A percentile compares a stretch with the other conserved stretches of the same genome.
phyloP scores from a whole-genome alignment of 1,284 basidiomycete species.

The Ustilago tritici region DNA sequence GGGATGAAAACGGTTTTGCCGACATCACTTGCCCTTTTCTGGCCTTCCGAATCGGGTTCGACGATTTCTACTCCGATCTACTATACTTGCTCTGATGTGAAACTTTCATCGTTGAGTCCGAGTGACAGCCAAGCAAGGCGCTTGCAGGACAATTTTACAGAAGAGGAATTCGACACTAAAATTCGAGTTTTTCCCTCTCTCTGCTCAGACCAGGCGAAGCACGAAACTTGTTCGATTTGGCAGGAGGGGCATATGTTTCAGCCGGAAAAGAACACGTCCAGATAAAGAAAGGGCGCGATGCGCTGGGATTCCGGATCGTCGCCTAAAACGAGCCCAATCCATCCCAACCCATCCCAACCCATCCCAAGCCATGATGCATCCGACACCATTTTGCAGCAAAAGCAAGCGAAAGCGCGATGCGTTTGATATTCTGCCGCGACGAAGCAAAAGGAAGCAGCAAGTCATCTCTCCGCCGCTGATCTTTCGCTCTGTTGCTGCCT shows the following conservation, averaged over 20 bases:
- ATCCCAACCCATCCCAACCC: no score
- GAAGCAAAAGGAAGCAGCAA: not conserved
- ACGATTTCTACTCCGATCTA: slow-evolving; percentile 12
- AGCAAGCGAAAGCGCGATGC: slow-evolving; percentile 4
- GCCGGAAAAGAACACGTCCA: not conserved
- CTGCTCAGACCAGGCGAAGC: not conserved
- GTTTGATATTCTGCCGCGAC: slow-evolving; percentile 1
- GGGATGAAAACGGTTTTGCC: not conserved
- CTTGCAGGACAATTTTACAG: not conserved
- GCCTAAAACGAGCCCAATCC: no score
- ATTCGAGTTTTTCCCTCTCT: not conserved
- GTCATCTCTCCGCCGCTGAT: slow-evolving; percentile 2
- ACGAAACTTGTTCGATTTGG: not conserved
- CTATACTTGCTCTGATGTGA: not conserved
- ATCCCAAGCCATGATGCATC: not conserved
- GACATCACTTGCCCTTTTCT: not conserved
- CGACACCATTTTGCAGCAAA: slow-evolving; percentile 4
- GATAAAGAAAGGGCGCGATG: not conserved
- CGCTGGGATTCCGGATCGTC: not conserved
- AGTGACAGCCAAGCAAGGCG: slow-evolving; percentile 4
- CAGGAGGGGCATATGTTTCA: no score
- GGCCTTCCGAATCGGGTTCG: not conserved
- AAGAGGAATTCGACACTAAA: not conserved
- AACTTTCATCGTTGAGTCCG: not conserved
- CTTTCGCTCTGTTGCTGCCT: not conserved